phyloP scores from a whole-genome alignment of 164 flowering plant genomes.

The Protea cynaroides region DNA sequence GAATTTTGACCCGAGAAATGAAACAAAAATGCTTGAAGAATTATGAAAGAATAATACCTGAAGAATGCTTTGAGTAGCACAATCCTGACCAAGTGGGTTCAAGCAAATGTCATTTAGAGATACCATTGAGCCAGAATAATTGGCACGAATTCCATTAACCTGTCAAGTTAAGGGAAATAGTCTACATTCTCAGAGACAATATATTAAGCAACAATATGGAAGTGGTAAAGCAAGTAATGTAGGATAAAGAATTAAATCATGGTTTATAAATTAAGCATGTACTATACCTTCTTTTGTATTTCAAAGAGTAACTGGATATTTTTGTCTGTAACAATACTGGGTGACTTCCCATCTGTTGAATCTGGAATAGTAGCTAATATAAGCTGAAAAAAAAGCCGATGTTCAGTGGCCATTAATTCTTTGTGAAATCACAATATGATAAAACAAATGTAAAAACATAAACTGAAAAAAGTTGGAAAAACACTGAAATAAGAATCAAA shows the following conservation, averaged over 20 bases:
- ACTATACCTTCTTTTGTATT: conserved; percentile 72
- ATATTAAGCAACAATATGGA: neutral
- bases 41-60: conserved; percentile 46
- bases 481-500: neutral
- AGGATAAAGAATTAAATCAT: neutral
- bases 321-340: conserved; percentile 69
- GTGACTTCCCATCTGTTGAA: conserved; percentile 38
- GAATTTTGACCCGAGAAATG: too few relatives aligned
- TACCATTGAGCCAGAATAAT: conserved; percentile 69
- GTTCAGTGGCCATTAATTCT: neutral
- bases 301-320: conserved; percentile 83
- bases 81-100: conserved; percentile 88
- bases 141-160: conserved; percentile 78
- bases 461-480: neutral
- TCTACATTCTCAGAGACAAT: neutral
- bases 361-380: conserved; percentile 68
- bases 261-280: neutral
- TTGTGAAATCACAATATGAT: neutral
- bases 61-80: conserved; percentile 90
- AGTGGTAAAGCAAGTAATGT: neutral
- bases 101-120: conserved; percentile 81
- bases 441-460: neutral
- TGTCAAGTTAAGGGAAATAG: conserved; percentile 20
- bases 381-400: conserved; percentile 39
- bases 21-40: neutral